Percentiles rank a stretch among this genome's conserved stretches.
Conservation (phyloP, 768 basidiomycete species). For the Calocybe indica region DNA sequence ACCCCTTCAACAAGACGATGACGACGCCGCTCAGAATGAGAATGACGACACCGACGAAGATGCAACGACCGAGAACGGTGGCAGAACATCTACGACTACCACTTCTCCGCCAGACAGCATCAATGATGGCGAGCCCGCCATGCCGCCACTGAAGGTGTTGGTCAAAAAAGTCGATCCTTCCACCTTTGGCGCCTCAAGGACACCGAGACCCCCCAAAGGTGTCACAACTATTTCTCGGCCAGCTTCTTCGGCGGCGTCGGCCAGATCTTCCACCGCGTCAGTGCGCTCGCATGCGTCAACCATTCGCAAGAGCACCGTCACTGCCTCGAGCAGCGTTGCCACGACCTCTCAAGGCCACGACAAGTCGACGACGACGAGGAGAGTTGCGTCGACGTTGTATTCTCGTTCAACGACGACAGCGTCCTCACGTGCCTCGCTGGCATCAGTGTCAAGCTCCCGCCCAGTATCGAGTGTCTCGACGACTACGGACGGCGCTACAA, state of each 20-base stretch:
- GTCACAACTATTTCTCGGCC: constrained; percentile 11
- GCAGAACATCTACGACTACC: background rate
- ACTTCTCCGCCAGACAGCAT: constrained; percentile 8
- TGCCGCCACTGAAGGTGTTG: constrained; percentile 5
- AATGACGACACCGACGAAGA: constrained; percentile 3
- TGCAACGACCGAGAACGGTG: background rate
- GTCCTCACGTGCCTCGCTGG: background rate
- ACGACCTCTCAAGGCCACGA: constrained; percentile 3
- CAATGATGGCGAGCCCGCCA: background rate
- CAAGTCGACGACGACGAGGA: constrained; percentile 8
- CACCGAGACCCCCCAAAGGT: background rate
- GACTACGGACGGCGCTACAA: constrained; percentile 14
- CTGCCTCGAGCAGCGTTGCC: constrained; percentile 7
- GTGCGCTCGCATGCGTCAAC: constrained; percentile 24
- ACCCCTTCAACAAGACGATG: constrained; percentile 10
- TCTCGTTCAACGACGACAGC: background rate
- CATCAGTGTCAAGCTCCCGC: background rate
- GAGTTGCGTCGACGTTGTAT: constrained; percentile 17
- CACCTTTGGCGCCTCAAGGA: background rate
- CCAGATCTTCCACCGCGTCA: constrained; percentile 18
- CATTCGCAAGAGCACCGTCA: constrained; percentile 17
- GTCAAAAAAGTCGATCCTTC: constrained; percentile 6
- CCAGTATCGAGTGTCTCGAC: constrained; percentile 10
- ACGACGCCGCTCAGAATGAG: constrained; percentile 5
- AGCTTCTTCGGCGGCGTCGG: constrained; percentile 27